Evolutionary conservation across 352 stramenopile genomes (phyloP).

Genomic region (Peronospora belbahrii): DNA sequence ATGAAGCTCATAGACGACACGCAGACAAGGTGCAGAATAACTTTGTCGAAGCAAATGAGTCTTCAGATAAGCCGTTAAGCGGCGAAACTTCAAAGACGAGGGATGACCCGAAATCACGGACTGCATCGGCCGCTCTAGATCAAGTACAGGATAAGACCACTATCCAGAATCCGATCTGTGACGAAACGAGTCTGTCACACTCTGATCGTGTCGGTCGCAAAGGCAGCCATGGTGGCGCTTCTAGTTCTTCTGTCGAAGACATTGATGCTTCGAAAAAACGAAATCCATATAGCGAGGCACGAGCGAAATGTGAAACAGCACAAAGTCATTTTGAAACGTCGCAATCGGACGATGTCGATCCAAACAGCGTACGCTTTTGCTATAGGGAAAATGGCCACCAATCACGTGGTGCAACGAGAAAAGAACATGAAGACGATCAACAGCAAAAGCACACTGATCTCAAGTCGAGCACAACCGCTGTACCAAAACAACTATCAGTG

Average conservation of each 20-base stretch:
- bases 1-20: neutral
- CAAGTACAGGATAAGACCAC: constrained; percentile 15
- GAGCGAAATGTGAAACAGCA: neutral
- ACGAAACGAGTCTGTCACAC: constrained; percentile 6
- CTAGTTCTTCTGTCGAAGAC: neutral
- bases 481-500: constrained; percentile 1
- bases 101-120: constrained; percentile 1
- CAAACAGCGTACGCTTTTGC: constrained; percentile 7
- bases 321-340: constrained; percentile 1
- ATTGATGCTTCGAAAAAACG: constrained; percentile 2
- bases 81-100: constrained; percentile 5
- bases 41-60: neutral
- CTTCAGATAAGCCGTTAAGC: constrained; percentile 1
- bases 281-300: neutral
- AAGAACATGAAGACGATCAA: constrained; percentile 1
- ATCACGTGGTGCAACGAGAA: neutral
- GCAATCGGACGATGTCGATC: constrained; percentile 4
- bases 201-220: neutral
- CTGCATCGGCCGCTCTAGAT: constrained; percentile 11
- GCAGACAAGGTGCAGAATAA: neutral
- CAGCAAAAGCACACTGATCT: neutral
- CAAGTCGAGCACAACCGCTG: constrained; percentile 2
- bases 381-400: constrained; percentile 2
- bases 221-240: neutral
- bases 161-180: constrained; percentile 13